Evolutionary conservation across 306 rosid genomes (phyloP), one percentile per base, ranked within the genome.

Genomic region (Acacia confusa): DNA sequence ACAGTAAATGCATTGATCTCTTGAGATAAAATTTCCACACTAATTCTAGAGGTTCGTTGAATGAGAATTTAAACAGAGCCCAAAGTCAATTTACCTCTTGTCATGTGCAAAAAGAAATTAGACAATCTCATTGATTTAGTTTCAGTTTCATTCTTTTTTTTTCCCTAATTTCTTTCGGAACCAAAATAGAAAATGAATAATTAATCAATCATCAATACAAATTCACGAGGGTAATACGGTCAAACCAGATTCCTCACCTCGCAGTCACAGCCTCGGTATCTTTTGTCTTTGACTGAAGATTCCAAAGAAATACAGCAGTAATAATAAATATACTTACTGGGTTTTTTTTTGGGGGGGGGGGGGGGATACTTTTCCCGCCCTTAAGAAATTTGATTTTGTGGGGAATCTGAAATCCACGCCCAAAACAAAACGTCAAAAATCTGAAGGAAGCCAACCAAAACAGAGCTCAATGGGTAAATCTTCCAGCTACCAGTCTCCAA

Each of bases 351-450:
- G n/a, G n/a, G n/a, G n/a, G n/a, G n/a, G 30, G 3, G 50, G 16
- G 44, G 16, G 27, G n/a, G 15, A 25, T 22, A 6, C 17, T 34
- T 78, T 74, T 74, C 83, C 83, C 86, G 83, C 86, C 44, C 58
- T 27, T 2, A 12, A 57, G 22, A 3, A 13, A 9, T 20, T 20
- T 10, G 6, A 12, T 61, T 60, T 61, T 13, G 65, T 22, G 11
- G 3, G 43, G 34, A 57, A 80, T 72, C 48, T 63, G 67, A 74
- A 74, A 48, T 22, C 13, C 32, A 68, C 58, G 83, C 79, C 68
- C 17, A 48, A 41, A 12, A 40, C 17, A 48, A 41, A 12, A 40
- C n/a, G 24, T 52, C 14, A 32, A 34, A 48, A 36, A 36, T 65
- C 34, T 2, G 40, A 17, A 58, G 30, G 32, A 55, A n/a, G 27